A percentile compares a stretch with the other conserved stretches of the same genome.
These are phyloP conservation scores for Setaria italica DNA, from an alignment of 202 grass and related monocot species.

Conservation along the genomic window DNA sequence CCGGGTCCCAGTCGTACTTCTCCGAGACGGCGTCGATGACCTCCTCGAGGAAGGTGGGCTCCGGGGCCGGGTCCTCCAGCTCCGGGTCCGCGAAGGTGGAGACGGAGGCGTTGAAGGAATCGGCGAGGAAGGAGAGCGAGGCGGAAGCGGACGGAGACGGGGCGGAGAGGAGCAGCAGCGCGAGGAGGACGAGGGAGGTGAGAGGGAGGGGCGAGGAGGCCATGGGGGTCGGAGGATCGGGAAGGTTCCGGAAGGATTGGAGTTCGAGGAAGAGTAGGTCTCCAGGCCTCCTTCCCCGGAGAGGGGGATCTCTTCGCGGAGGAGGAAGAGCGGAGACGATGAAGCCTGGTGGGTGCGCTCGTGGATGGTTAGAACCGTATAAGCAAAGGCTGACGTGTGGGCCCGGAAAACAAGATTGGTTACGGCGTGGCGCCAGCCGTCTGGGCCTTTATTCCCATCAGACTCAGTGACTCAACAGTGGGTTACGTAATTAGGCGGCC, in stretches of 20 bases:
- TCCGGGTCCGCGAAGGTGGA: slow-evolving; percentile 23
- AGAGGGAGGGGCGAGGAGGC: slow-evolving; percentile 14
- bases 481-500: neutral
- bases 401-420: neutral
- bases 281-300: neutral
- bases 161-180: slow-evolving; percentile 37
- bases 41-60: slow-evolving; percentile 66
- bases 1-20: slow-evolving; percentile 78
- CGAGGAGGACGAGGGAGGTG: slow-evolving; percentile 25
- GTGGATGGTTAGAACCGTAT: slow-evolving; percentile 9
- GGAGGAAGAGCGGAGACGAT: slow-evolving; percentile 22
- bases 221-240: slow-evolving; percentile 27
- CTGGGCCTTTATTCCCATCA: too few species aligned
- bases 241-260: slow-evolving; percentile 44
- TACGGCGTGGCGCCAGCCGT: neutral
- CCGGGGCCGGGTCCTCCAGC: slow-evolving; percentile 9
- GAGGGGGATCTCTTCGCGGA: slow-evolving; percentile 40
- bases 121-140: slow-evolving; percentile 51
- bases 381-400: slow-evolving; percentile 15
- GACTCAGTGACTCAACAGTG: too few species aligned
- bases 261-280: slow-evolving; percentile 36
- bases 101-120: slow-evolving; percentile 36
- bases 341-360: slow-evolving; percentile 31
- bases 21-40: slow-evolving; percentile 65
- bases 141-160: slow-evolving; percentile 41